phyloP scores from a whole-genome alignment of 2,329 filamentous ascomycete genomes.

The Penicillium sp. region DNA sequence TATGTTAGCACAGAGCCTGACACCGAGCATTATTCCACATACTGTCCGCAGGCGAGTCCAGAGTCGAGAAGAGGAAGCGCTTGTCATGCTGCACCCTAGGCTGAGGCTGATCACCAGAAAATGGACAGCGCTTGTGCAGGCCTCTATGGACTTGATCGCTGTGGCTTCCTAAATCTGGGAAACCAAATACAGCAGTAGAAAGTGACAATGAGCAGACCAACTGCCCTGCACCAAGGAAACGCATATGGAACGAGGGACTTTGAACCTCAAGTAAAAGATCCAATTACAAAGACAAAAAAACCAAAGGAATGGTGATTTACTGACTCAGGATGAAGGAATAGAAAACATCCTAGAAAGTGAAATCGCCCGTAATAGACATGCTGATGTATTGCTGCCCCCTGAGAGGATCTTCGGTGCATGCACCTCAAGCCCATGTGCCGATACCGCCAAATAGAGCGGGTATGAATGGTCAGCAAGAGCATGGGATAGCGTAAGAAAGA shows the following conservation, averaged over 20 bases:
- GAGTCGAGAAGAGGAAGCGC: constrained; percentile 23
- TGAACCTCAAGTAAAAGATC: neutral
- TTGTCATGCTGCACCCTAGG: constrained; percentile 16
- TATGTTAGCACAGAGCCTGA: neutral
- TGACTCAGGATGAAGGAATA: neutral
- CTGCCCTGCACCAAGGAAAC: constrained; percentile 3
- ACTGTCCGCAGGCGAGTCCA: constrained; percentile 30
- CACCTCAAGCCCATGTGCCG: neutral
- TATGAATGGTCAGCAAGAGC: neutral
- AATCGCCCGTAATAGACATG: neutral
- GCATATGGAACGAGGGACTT: constrained; percentile 8
- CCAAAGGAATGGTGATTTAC: neutral
- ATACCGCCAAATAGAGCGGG: neutral
- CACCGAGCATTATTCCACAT: neutral
- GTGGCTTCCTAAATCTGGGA: constrained; percentile 9
- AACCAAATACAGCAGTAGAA: constrained; percentile 4
- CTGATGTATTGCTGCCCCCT: neutral
- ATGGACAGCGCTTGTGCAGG: constrained; percentile 22
- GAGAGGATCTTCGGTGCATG: neutral
- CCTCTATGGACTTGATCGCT: constrained; percentile 5
- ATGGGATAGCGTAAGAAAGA: neutral
- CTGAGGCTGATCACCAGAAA: constrained; percentile 12
- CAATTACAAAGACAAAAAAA: neutral
- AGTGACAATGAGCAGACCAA: constrained; percentile 14
- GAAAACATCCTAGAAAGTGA: neutral